phyloP scores from a whole-genome alignment of 2,329 filamentous ascomycete genomes.

The Arthrobotrys conoides region DNA sequence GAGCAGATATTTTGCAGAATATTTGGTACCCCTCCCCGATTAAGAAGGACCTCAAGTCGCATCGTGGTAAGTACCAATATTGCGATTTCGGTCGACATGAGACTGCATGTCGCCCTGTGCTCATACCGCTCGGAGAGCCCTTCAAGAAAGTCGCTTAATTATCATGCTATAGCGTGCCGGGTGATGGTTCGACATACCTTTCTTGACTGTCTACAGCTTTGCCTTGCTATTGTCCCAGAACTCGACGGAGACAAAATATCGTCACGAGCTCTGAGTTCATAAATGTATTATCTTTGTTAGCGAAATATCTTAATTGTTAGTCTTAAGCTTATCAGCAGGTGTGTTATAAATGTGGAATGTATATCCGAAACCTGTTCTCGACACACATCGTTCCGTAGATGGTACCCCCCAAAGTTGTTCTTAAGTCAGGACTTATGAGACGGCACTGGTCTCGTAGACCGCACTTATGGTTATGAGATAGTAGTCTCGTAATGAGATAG shows the following conservation, averaged over 20 bases:
- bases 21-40: conserved; percentile 1
- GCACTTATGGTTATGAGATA: too few species aligned
- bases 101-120: conserved; percentile 24
- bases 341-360: neutral
- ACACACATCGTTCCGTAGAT: conserved; percentile 2
- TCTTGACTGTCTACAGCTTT: conserved; percentile 27
- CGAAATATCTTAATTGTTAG: neutral
- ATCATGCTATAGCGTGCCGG: neutral
- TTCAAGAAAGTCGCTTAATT: conserved; percentile 30
- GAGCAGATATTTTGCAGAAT: conserved; percentile 1
- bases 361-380: conserved; percentile 21
- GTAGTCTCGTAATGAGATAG: too few species aligned
- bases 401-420: neutral
- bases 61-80: conserved; percentile 14
- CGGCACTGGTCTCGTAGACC: too few species aligned
- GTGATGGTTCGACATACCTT: conserved; percentile 5
- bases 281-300: neutral
- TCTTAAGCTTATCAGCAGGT: conserved; percentile 16
- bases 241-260: conserved; percentile 29
- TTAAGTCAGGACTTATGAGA: too few species aligned
- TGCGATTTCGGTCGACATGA: conserved; percentile 38
- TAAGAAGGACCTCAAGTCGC: conserved; percentile 7
- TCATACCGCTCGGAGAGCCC: conserved; percentile 28
- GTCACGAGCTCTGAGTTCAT: conserved; percentile 21
- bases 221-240: conserved; percentile 31